These are phyloP conservation scores for Mallotus japonicus DNA, from an alignment of 441 rosid genomes.

Conservation along the genomic window DNA sequence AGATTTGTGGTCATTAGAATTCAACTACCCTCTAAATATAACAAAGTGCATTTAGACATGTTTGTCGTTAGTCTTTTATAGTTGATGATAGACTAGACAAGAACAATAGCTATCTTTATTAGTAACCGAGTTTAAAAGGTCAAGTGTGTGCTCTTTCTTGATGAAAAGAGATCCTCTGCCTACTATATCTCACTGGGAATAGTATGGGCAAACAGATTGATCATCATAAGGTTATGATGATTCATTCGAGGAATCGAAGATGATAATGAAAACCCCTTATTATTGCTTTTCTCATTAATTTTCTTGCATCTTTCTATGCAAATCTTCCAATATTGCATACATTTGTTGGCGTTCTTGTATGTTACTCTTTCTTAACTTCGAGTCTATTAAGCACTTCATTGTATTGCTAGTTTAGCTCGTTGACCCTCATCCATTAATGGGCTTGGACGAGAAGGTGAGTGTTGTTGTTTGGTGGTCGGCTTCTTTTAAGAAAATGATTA, in stretches of 20 bases:
- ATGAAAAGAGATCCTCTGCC: no score
- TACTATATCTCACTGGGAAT: no score
- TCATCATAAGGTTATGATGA: not conserved
- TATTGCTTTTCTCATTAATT: not conserved
- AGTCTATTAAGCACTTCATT: conserved; percentile 14
- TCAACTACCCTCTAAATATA: no score
- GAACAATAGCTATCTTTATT: no score
- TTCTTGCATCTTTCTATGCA: not conserved
- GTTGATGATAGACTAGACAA: no score
- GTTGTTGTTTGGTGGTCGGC: not conserved
- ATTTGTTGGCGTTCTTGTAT: conserved; percentile 14
- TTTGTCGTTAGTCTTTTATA: no score
- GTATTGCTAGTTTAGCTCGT: conserved; percentile 14
- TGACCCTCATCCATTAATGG: conserved; percentile 13
- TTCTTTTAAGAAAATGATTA: conserved; percentile 15
- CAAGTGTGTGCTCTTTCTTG: no score
- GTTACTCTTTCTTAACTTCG: conserved; percentile 20
- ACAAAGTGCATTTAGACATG: no score
- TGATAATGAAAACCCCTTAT: not conserved
- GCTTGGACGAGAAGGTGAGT: conserved; percentile 25
- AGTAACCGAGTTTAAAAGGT: no score
- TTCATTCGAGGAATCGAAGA: not conserved
- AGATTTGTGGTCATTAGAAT: no score
- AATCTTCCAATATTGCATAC: conserved; percentile 3
- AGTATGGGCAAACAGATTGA: no score